A percentile compares a stretch with the other conserved stretches of the same genome.
Conservation (phyloP, 106 monocot species). For the Agapanthus africanus region DNA sequence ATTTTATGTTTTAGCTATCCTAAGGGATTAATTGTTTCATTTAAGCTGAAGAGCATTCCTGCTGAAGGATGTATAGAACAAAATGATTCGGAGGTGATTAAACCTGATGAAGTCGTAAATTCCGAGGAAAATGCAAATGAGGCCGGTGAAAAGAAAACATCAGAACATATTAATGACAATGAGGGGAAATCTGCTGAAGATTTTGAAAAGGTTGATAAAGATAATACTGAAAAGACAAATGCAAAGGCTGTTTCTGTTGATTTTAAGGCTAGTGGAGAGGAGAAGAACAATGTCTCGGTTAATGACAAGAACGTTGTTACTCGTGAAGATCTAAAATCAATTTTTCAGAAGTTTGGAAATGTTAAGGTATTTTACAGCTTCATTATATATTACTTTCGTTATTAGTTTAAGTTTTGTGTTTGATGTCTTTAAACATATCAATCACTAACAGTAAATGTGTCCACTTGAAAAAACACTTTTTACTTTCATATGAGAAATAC, state of each 20-base stretch:
- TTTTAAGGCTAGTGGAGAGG: neutral
- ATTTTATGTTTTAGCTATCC: conserved; percentile 41
- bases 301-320: conserved; percentile 17
- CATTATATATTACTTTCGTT: neutral
- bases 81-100: conserved; percentile 10
- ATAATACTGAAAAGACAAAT: conserved; percentile 3
- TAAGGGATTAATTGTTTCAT: conserved; percentile 71
- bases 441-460: no score
- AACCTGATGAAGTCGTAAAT: conserved; percentile 14
- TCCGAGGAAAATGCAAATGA: no score
- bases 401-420: neutral
- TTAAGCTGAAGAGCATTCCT: conserved; percentile 45
- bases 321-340: conserved; percentile 70
- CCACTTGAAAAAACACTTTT: neutral
- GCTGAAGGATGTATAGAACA: conserved; percentile 9
- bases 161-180: conserved; percentile 10
- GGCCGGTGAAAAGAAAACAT: neutral
- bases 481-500: neutral
- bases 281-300: conserved; percentile 9
- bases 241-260: conserved; percentile 7
- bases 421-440: neutral
- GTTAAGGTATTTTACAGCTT: conserved; percentile 16
- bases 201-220: conserved; percentile 4
- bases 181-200: conserved; percentile 22
- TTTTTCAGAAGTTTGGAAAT: conserved; percentile 2